Evolutionary conservation across 2,329 filamentous ascomycete species (phyloP).

Genomic region (Diatrype stigma): DNA sequence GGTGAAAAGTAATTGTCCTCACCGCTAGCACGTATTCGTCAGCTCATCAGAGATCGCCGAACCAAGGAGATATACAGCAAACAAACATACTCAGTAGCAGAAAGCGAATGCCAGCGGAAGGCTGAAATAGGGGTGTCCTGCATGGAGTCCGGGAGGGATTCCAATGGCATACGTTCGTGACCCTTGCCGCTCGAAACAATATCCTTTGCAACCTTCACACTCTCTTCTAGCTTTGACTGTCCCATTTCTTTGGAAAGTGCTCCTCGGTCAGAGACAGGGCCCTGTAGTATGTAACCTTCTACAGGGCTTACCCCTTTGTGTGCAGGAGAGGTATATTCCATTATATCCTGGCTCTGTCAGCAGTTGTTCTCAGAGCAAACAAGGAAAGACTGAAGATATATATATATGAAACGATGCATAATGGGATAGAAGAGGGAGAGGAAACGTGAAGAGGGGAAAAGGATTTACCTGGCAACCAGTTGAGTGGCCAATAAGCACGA

Average conservation of each 20-base stretch:
- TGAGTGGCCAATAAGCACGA: slow-evolving; percentile 56
- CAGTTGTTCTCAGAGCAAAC: neutral
- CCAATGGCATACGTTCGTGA: slow-evolving; percentile 50
- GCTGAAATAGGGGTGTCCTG: slow-evolving; percentile 44
- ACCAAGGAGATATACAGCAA: neutral
- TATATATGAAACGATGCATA: neutral
- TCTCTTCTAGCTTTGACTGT: slow-evolving; percentile 38
- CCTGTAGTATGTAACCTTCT: slow-evolving; percentile 76
- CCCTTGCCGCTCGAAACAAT: slow-evolving; percentile 53
- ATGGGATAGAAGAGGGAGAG: too few species aligned
- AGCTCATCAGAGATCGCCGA: neutral
- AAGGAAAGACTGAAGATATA: neutral
- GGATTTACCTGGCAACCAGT: slow-evolving; percentile 50
- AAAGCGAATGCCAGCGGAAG: slow-evolving; percentile 48
- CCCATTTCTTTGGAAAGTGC: slow-evolving; percentile 45
- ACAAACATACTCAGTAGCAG: slow-evolving; percentile 43
- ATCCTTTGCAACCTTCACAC: slow-evolving; percentile 44
- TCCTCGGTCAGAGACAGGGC: slow-evolving; percentile 74
- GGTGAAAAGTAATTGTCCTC: slow-evolving; percentile 89
- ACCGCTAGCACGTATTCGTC: slow-evolving; percentile 39
- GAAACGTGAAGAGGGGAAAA: neutral
- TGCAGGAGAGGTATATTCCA: slow-evolving; percentile 47
- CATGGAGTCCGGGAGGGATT: slow-evolving; percentile 37
- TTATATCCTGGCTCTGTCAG: slow-evolving; percentile 43
- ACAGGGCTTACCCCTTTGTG: slow-evolving; percentile 48